phyloP scores from a whole-genome alignment of 2,329 filamentous ascomycete genomes.

The Verruconis gallopava region DNA sequence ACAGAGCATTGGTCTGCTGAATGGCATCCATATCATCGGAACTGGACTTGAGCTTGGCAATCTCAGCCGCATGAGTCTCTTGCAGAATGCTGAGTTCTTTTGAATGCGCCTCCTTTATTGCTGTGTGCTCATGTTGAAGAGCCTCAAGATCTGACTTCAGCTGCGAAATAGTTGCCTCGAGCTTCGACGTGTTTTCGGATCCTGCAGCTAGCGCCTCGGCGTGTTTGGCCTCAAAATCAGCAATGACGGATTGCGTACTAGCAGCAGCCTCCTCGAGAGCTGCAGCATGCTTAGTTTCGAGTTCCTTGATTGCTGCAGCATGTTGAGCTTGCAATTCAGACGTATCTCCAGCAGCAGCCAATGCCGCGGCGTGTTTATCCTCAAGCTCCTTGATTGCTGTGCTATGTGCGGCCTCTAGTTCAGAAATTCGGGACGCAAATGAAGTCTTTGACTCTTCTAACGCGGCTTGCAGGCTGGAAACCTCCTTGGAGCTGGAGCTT shows the following conservation, averaged over 20 bases:
- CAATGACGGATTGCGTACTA: background rate
- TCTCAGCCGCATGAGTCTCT: background rate
- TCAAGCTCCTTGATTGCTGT: background rate
- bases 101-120: background rate
- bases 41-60: background rate
- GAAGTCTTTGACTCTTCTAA: too few relatives aligned
- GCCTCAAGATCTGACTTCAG: background rate
- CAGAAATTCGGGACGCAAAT: background rate
- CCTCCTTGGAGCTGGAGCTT: too few relatives aligned
- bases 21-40: background rate
- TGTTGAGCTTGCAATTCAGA: background rate
- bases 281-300: background rate
- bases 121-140: background rate
- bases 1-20: background rate
- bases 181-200: background rate
- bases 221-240: background rate
- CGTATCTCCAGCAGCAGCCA: background rate
- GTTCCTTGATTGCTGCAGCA: background rate
- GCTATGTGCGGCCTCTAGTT: background rate
- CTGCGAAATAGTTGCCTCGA: background rate
- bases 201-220: background rate
- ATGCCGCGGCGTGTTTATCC: background rate
- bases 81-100: background rate
- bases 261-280: background rate
- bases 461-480: too few relatives aligned